phyloP scores from a whole-genome alignment of 1,139 yeast genomes.

The Magnusiomyces fungicola region DNA sequence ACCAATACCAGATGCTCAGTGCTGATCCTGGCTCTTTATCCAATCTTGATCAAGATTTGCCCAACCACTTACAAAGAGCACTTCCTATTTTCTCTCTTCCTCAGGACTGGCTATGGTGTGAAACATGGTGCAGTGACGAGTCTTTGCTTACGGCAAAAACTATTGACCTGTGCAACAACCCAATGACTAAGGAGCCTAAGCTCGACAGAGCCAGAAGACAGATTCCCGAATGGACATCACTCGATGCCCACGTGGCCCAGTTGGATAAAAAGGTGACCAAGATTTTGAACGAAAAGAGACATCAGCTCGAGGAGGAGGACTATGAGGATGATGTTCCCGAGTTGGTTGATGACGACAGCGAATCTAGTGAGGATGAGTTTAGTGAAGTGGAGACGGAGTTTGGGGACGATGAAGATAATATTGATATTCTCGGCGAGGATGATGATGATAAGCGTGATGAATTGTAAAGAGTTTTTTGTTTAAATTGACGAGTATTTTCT shows the following conservation, averaged over 20 bases:
- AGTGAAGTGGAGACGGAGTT: constrained; percentile 13
- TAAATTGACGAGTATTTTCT: no score
- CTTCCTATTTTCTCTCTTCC: constrained; percentile 67
- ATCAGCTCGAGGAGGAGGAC: constrained; percentile 14
- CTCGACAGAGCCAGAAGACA: constrained; percentile 65
- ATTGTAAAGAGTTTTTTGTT: not conserved
- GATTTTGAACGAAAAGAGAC: constrained; percentile 9
- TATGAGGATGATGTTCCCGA: constrained; percentile 15
- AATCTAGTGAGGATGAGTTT: constrained; percentile 17
- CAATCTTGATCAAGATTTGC: constrained; percentile 85
- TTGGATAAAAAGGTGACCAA: constrained; percentile 19
- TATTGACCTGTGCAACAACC: constrained; percentile 78
- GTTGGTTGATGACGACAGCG: constrained; percentile 13
- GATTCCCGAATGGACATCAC: constrained; percentile 67
- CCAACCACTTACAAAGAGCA: constrained; percentile 68
- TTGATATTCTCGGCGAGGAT: not conserved
- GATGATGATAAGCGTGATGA: constrained; percentile 1
- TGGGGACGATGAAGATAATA: constrained; percentile 9
- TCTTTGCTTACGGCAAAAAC: constrained; percentile 57
- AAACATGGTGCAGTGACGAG: constrained; percentile 82
- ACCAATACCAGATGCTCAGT: constrained; percentile 80
- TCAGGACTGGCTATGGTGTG: constrained; percentile 89
- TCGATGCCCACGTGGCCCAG: constrained; percentile 47
- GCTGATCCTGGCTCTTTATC: constrained; percentile 72
- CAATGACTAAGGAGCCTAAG: constrained; percentile 70